Base-by-base conservation (phyloP, 2,329 filamentous ascomycete genomes). In the Xylariales sp. region DNA sequence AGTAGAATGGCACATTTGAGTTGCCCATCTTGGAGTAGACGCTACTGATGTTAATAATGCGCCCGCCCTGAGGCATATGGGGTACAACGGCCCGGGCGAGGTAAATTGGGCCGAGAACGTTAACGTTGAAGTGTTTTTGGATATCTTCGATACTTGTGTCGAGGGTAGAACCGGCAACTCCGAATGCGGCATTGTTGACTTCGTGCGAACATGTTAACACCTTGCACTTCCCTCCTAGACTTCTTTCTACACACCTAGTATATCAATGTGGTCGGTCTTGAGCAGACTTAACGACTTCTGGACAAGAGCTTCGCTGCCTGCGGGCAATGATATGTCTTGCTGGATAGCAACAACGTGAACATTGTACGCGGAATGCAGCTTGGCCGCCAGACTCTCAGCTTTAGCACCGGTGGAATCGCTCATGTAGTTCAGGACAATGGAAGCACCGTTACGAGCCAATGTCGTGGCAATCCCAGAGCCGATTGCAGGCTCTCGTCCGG, bases 1-100 rank as follows among this genome's bases (percentile, higher is more conserved):
- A 39, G 27, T 51, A 51, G 8, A 48, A 40, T 4, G 41, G 25
- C 18, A 42, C 19, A n/a, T 20, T 30, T 3, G 28, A 11, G 4
- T 16, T 17, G 27, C 40, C 24, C 12, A 32, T 19, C 31, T 56
- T 60, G 10, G 58, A 56, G 10, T 49, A 44, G 32, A 56, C 50
- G 10, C 49, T 51, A 25, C 56, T 52, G 18, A 60, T 49, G 40
- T 62, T 63, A 43, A 62, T 51, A 35, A 63, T 57, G 5, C 60
- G 56, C 18, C 60, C 54, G 14, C 59, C 59, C 10, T 36, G 43
- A 3, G 57, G 55, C 56, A 62, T 62, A 8, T 53, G 47, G 17
- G 37, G 35, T 17, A 55, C 41, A 6, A 44, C 46, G 23, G 52
- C 52, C 31, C 54, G 54, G 20, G 49, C 40, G 29, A 55, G 45